Conservation (phyloP, 192 early-diverging fungal genomes). For the Dissophora ornata region DNA sequence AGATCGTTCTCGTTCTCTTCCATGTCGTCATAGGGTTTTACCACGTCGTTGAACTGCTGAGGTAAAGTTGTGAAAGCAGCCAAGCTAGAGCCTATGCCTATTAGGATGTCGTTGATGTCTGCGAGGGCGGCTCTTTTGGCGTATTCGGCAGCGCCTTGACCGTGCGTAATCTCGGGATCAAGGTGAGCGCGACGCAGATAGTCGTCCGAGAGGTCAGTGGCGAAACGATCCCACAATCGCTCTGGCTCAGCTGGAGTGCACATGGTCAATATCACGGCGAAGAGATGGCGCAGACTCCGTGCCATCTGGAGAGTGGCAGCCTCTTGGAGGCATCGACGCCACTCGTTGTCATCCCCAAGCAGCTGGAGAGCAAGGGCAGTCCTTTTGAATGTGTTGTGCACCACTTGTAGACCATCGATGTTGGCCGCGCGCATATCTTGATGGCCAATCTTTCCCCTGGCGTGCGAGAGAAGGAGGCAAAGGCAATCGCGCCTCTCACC, state of each 20-base stretch:
- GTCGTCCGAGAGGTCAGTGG: conserved; percentile 7
- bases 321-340: conserved; percentile 7
- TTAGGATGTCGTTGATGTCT: neutral
- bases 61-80: too few species aligned
- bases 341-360: conserved; percentile 34
- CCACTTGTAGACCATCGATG: conserved; percentile 2
- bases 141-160: neutral
- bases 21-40: too few species aligned
- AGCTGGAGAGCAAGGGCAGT: conserved; percentile 9
- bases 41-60: too few species aligned
- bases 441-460: conserved; percentile 28
- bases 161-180: neutral
- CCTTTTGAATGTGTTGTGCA: conserved; percentile 19
- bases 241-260: neutral
- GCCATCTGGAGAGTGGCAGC: neutral
- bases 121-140: neutral
- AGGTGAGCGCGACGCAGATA: neutral
- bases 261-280: conserved; percentile 17
- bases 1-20: too few species aligned
- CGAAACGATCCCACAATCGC: conserved; percentile 8
- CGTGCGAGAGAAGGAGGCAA: too few species aligned
- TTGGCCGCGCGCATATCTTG: conserved; percentile 1
- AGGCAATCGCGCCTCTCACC: too few species aligned
- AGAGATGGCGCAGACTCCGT: conserved; percentile 7
- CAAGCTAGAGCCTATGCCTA: too few species aligned